Conservation (phyloP, 2,329 filamentous ascomycete species). For the Hypocreales sp. region DNA sequence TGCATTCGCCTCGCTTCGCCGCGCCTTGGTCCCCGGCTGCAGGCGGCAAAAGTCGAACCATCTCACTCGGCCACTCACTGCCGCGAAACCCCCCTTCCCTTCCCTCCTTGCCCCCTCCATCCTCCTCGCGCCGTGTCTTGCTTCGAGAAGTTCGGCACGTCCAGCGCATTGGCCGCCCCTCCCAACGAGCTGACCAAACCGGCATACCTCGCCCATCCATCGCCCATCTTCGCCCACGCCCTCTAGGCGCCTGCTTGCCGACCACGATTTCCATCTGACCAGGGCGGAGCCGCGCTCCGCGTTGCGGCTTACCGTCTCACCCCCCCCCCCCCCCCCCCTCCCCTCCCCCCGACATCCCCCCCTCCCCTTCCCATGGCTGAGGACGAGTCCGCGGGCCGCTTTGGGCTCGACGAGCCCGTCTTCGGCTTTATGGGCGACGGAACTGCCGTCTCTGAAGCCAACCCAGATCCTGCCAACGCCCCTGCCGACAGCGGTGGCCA, state of each 20-base stretch:
- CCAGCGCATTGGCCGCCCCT: not conserved
- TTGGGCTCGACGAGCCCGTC: slow-evolving; percentile 27
- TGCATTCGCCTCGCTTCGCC: not conserved
- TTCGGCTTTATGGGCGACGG: slow-evolving; percentile 20
- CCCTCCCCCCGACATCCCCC: not conserved
- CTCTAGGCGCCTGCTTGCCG: not conserved
- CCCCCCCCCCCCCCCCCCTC: not conserved
- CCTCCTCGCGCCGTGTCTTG: not conserved
- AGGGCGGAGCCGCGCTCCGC: not conserved
- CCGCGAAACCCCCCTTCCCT: no score
- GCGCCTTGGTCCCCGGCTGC: no score
- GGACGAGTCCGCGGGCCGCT: slow-evolving; percentile 23
- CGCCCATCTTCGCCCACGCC: not conserved
- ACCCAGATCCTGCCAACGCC: slow-evolving; percentile 14
- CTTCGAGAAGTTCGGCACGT: not conserved
- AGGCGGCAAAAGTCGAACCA: not conserved
- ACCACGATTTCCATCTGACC: not conserved
- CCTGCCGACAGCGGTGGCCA: slow-evolving; percentile 17
- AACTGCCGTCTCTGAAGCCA: slow-evolving; percentile 12
- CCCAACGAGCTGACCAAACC: no score
- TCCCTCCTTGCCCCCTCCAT: not conserved
- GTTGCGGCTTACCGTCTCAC: not conserved
- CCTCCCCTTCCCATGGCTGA: slow-evolving; percentile 21
- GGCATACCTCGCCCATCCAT: no score
- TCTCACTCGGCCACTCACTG: not conserved